Conservation (phyloP, 169 alveolate species). For the Cryptosporidium ryanae region DNA sequence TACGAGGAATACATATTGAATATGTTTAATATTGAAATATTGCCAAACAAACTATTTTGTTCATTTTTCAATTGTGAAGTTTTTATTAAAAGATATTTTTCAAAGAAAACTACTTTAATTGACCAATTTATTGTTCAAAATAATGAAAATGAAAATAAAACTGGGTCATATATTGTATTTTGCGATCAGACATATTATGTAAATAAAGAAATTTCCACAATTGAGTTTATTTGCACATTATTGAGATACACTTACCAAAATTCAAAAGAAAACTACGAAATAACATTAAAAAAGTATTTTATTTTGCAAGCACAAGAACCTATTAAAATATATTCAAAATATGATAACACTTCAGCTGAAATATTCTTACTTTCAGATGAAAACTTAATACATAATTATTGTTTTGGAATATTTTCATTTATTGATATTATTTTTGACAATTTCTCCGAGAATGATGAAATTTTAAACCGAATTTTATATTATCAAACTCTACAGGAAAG, state of each 20-base stretch:
- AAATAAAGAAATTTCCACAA: constrained; percentile 11
- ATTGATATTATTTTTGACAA: constrained; percentile 33
- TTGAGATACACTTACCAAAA: constrained; percentile 16
- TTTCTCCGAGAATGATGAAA: constrained; percentile 26
- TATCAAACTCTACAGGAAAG: not conserved
- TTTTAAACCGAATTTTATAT: constrained; percentile 18
- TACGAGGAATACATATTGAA: constrained; percentile 19
- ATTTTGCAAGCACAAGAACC: not conserved
- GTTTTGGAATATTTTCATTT: constrained; percentile 55
- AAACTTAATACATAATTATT: not conserved
- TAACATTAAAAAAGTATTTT: constrained; percentile 25
- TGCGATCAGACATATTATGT: constrained; percentile 17
- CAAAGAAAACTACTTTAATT: constrained; percentile 17
- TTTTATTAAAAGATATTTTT: constrained; percentile 44
- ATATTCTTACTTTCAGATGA: constrained; percentile 8
- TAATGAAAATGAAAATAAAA: not conserved
- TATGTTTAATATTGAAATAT: constrained; percentile 5
- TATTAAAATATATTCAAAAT: constrained; percentile 3
- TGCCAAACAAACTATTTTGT: constrained; percentile 42
- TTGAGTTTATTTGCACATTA: constrained; percentile 14
- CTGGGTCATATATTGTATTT: not conserved
- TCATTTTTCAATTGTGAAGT: constrained; percentile 33
- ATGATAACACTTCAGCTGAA: not conserved
- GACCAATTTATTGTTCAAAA: not conserved
- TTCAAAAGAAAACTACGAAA: not conserved